These are phyloP conservation scores for Alternaria dauci DNA, from an alignment of 2,329 filamentous ascomycete genomes.

Conservation along the genomic window DNA sequence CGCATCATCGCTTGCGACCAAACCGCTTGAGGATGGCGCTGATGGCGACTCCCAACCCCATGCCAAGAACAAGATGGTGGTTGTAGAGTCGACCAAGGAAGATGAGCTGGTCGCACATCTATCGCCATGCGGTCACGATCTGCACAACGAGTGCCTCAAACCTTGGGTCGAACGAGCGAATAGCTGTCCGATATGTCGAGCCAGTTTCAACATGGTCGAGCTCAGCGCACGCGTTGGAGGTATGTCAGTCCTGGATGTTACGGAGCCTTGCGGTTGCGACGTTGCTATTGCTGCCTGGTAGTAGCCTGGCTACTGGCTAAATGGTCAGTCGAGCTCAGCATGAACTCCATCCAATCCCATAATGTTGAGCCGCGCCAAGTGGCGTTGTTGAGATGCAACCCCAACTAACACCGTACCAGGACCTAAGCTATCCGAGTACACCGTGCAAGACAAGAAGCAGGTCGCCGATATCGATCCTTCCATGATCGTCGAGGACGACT, in stretches of 20 bases:
- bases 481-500: constrained; percentile 76
- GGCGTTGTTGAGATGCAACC: constrained; percentile 6
- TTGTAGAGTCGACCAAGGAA: constrained; percentile 50
- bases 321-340: constrained; percentile 43
- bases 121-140: constrained; percentile 83
- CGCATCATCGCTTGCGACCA: constrained; percentile 35
- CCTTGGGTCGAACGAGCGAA: constrained; percentile 97
- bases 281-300: constrained; percentile 30
- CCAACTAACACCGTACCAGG: constrained; percentile 52
- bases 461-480: constrained; percentile 87
- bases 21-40: constrained; percentile 39
- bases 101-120: constrained; percentile 67
- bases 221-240: constrained; percentile 82
- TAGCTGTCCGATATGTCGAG: constrained; percentile 96
- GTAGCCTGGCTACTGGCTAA: constrained; percentile 33
- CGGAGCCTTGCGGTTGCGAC: constrained; percentile 25
- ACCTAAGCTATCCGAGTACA: constrained; percentile 65
- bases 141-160: constrained; percentile 91
- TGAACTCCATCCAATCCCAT: constrained; percentile 24
- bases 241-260: constrained; percentile 54
- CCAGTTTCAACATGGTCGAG: constrained; percentile 88
- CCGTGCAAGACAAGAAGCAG: constrained; percentile 84
- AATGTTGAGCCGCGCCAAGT: constrained; percentile 11
- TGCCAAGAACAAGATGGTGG: constrained; percentile 24
- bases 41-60: constrained; percentile 31